Evolutionary conservation across 2,329 filamentous ascomycete genomes (phyloP).

Genomic region (Fusarium sterilihyphosum): DNA sequence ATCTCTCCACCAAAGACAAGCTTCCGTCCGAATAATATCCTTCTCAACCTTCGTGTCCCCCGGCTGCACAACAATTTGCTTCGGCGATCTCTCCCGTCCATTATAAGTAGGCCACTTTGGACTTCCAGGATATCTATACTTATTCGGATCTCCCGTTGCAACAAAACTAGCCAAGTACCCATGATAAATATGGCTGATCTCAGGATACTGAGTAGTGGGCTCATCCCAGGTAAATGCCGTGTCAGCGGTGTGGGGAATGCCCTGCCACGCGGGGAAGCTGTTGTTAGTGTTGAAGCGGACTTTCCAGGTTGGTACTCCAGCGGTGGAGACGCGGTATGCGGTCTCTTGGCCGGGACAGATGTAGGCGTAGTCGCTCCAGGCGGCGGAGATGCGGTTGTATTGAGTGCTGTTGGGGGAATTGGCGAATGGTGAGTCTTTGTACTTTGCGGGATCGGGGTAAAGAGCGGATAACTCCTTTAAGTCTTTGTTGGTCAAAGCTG

Average conservation of each 20-base stretch:
- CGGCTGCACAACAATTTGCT: conserved; percentile 48
- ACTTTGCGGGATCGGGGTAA: conserved; percentile 49
- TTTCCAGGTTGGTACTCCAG: conserved; percentile 50
- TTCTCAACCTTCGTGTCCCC: conserved; percentile 46
- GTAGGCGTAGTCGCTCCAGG: conserved; percentile 57
- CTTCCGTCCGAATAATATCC: conserved; percentile 47
- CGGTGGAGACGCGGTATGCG: conserved; percentile 49
- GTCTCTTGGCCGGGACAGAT: conserved; percentile 58
- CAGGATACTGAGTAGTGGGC: conserved; percentile 47
- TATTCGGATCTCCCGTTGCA: conserved; percentile 48
- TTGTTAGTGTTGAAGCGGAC: conserved; percentile 52
- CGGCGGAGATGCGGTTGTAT: conserved; percentile 55
- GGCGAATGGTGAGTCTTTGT: conserved; percentile 49
- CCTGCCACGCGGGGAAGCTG: conserved; percentile 47
- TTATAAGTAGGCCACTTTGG: conserved; percentile 32
- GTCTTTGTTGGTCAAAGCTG: conserved; percentile 44
- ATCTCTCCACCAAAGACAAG: conserved; percentile 51
- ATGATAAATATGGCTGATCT: conserved; percentile 50
- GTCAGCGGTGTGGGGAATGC: conserved; percentile 52
- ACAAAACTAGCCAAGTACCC: conserved; percentile 52
- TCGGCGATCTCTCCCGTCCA: neutral
- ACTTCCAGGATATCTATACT: conserved; percentile 30
- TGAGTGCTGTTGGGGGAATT: conserved; percentile 54
- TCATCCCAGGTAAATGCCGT: conserved; percentile 51
- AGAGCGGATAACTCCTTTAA: conserved; percentile 42